Conservation (phyloP, 1,284 basidiomycete genomes). For the Cutaneotrichosporon sp. region DNA sequence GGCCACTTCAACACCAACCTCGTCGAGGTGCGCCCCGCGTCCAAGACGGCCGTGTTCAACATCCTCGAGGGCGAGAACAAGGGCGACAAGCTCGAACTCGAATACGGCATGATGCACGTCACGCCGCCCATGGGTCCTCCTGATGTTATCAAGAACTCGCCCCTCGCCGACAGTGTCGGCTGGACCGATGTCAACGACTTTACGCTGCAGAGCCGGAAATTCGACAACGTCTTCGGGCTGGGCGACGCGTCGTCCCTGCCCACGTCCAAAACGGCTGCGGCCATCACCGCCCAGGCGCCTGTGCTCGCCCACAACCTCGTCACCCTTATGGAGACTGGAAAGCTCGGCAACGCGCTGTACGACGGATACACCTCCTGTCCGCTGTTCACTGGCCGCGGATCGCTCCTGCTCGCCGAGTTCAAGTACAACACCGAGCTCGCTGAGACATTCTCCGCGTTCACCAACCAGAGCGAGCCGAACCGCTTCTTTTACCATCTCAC, state of each 20-base stretch:
- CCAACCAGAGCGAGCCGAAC: conserved; percentile 63
- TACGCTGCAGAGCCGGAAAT: conserved; percentile 78
- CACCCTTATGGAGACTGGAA: conserved; percentile 66
- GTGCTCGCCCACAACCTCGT: conserved; percentile 85
- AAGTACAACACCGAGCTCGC: conserved; percentile 77
- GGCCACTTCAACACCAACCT: conserved; percentile 82
- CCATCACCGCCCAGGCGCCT: conserved; percentile 87
- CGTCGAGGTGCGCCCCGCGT: conserved; percentile 62
- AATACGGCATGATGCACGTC: conserved; percentile 82
- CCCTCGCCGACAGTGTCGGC: conserved; percentile 72
- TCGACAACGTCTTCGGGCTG: conserved; percentile 76
- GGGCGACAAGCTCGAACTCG: conserved; percentile 59
- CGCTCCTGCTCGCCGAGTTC: conserved; percentile 83
- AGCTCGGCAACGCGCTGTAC: conserved; percentile 62
- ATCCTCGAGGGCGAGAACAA: conserved; percentile 56
- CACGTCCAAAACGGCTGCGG: conserved; percentile 94
- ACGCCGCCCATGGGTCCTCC: conserved; percentile 87
- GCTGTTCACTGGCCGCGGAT: conserved; percentile 46
- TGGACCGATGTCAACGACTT: conserved; percentile 81
- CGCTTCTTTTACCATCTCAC: conserved; percentile 82
- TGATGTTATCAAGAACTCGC: conserved; percentile 70
- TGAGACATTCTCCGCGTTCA: conserved; percentile 69
- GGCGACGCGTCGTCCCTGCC: conserved; percentile 89
- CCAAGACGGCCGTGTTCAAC: conserved; percentile 78
- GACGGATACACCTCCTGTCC: conserved; percentile 64